Percentiles rank a stretch among this genome's conserved stretches.
phyloP scores from a whole-genome alignment of 2,329 filamentous ascomycete species.

The Raffaelea albimanens region DNA sequence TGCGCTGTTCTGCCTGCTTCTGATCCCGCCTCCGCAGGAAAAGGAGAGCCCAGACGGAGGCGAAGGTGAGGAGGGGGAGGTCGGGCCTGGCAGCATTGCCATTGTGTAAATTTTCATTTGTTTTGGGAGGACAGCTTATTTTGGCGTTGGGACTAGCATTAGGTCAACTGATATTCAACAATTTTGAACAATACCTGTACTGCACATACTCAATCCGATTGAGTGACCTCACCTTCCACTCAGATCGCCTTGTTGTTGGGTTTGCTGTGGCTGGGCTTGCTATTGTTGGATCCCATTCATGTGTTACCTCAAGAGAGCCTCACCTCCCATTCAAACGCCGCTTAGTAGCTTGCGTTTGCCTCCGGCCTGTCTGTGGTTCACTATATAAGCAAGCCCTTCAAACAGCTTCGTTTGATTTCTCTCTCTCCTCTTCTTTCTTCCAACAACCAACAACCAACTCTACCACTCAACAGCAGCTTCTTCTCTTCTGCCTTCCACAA shows the following conservation, averaged over 20 bases:
- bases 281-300: too few species aligned
- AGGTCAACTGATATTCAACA: too few species aligned
- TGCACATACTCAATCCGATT: too few species aligned
- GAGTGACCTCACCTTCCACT: neutral
- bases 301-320: too few species aligned
- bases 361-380: too few species aligned
- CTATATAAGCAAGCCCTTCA: too few species aligned
- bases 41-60: neutral
- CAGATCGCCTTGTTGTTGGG: neutral
- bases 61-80: neutral
- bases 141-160: too few species aligned
- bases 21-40: neutral
- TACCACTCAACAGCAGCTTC: too few species aligned
- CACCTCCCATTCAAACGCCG: too few species aligned
- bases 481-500: too few species aligned
- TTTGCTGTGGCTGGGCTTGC: neutral
- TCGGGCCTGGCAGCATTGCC: neutral
- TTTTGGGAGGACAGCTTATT: neutral
- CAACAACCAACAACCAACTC: neutral
- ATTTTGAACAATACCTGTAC: too few species aligned
- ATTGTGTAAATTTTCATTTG: neutral
- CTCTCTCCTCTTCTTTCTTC: neutral
- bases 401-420: neutral
- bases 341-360: too few species aligned
- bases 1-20: constrained; percentile 4